Evolutionary conservation across 2,329 filamentous ascomycete genomes (phyloP), one percentile per base, ranked within the genome.

Genomic region (Colletotrichum caudatum): DNA sequence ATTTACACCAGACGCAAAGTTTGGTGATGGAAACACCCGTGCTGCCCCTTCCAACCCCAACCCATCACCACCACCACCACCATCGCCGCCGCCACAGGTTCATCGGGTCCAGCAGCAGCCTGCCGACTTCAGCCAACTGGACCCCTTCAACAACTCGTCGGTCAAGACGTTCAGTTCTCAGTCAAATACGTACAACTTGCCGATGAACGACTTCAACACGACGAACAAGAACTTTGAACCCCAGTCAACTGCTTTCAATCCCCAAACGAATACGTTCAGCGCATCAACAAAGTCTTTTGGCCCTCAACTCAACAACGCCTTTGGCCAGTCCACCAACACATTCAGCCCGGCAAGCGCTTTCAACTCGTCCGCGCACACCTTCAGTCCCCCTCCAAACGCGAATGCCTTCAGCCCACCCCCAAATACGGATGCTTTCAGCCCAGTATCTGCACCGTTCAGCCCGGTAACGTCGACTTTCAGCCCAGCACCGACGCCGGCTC

Each of bases 401-500:
- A 44, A 63, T 53, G 50, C 48, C 16, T 63, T 63, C 35, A 63
- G 60, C 23, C 61, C 61, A n/a, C 37, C 48, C 4, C 35, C 61
- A 12, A 62, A 39, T 35, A 16, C 68, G 41, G 64, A 69, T 59
- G 41, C 70, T 14, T 66, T 72, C 23, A 72, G 70, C 44, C 70
- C 70, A 7, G 66, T 18, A 41, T 56, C 70, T 26, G 50, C 65
- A 18, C 59, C 69, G 11, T 72, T 72, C 26, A 72, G 66, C 50
- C 70, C 70, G 5, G 53, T 59, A 23, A 69, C 65, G 12, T 69
- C 69, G 23, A 54, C 51, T 8, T 72, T 72, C 35, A 72, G 70
- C 57, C 70, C 70, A 26, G 70, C 66, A 41, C 61, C 70, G 26
- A 71, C 70, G n/a, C 70, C 70, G 3, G 70, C 70, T 11, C 70